These are phyloP conservation scores for Mortierella sp. DNA, from an alignment of 371 early-diverging fungal genomes.

Conservation along the genomic window DNA sequence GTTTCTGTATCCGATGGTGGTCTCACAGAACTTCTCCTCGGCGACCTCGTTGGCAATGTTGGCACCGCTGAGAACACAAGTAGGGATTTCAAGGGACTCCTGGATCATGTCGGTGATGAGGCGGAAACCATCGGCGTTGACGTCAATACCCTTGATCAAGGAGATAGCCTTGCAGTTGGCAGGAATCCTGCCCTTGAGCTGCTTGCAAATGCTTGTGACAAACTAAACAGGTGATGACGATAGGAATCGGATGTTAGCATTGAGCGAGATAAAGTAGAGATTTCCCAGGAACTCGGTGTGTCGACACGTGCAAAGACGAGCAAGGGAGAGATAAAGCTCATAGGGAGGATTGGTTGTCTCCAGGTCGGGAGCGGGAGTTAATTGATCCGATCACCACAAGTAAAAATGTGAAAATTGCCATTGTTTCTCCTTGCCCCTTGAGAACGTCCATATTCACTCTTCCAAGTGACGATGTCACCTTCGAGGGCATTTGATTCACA, in stretches of 20 bases:
- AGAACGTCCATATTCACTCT: neutral
- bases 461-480: neutral
- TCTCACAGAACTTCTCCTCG: constrained; percentile 94
- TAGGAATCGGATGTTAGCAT: neutral
- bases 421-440: neutral
- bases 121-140: constrained; percentile 78
- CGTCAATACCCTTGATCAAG: constrained; percentile 96
- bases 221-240: constrained; percentile 68
- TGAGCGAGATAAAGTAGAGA: neutral
- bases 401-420: neutral
- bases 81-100: constrained; percentile 80
- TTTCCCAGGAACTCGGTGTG: constrained; percentile 5
- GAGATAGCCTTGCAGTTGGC: constrained; percentile 91
- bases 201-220: constrained; percentile 85
- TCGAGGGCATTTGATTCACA: neutral
- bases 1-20: constrained; percentile 90
- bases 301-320: constrained; percentile 16
- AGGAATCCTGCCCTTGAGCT: constrained; percentile 79
- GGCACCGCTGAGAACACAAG: constrained; percentile 96
- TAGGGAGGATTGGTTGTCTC: constrained; percentile 14
- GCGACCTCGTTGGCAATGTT: constrained; percentile 99
- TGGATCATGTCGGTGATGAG: constrained; percentile 92
- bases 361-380: constrained; percentile 25
- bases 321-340: neutral
- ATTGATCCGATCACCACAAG: constrained; percentile 16